phyloP scores from a whole-genome alignment of 1,139 yeast species.

The Yamadazyma aaseri region DNA sequence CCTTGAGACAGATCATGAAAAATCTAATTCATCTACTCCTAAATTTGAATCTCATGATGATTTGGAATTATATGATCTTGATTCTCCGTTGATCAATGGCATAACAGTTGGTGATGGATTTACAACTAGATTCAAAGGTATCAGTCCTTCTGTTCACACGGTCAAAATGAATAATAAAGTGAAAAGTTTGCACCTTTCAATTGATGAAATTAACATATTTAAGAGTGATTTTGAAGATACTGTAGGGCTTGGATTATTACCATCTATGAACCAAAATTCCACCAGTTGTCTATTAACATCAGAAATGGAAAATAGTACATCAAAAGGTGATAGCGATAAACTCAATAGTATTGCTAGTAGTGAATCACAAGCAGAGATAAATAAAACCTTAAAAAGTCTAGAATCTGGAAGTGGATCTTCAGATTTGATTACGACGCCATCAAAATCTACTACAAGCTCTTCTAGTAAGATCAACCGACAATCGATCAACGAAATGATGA shows the following conservation, averaged over 20 bases:
- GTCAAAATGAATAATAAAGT: slow-evolving; percentile 13
- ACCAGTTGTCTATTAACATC: not conserved
- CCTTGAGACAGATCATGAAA: slow-evolving; percentile 19
- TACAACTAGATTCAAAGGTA: slow-evolving; percentile 14
- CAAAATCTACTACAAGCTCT: not conserved
- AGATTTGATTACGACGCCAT: not conserved
- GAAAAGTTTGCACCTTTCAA: slow-evolving; percentile 32
- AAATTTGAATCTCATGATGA: slow-evolving; percentile 12
- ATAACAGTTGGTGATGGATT: slow-evolving; percentile 33
- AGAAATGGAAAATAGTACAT: not conserved
- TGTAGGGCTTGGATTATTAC: slow-evolving; percentile 1
- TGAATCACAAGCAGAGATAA: slow-evolving; percentile 8
- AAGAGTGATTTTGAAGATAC: slow-evolving; percentile 4
- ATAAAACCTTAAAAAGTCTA: slow-evolving; percentile 7
- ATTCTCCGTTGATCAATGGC: slow-evolving; percentile 39
- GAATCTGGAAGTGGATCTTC: slow-evolving; percentile 3
- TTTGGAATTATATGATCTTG: slow-evolving; percentile 28
- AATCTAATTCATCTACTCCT: slow-evolving; percentile 6
- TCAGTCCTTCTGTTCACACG: slow-evolving; percentile 12
- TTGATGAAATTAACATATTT: slow-evolving; percentile 25
- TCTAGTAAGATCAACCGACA: slow-evolving; percentile 18
- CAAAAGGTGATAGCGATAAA: not conserved
- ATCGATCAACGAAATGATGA: slow-evolving; percentile 28
- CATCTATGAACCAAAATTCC: not conserved
- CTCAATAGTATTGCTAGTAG: not conserved